Conservation (phyloP, 257 asterid genomes). For the Penstemon davidsonii region DNA sequence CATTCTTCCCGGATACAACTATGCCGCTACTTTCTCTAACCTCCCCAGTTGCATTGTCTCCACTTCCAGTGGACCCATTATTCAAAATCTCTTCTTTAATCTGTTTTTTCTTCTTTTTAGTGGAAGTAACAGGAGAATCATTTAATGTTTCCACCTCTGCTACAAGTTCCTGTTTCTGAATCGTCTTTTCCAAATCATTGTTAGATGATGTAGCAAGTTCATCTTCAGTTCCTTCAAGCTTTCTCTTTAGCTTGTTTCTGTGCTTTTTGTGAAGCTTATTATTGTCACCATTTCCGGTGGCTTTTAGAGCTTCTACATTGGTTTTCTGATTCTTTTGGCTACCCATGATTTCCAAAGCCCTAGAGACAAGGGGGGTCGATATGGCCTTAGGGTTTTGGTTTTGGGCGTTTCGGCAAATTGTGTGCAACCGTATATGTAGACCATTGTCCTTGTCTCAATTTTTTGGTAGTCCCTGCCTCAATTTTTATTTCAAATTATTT, state of each 20-base stretch:
- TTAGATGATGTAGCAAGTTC: constrained; percentile 37
- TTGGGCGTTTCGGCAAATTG: too few relatives aligned
- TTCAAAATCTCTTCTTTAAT: constrained; percentile 24
- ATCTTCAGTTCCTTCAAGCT: constrained; percentile 50
- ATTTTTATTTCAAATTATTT: too few relatives aligned
- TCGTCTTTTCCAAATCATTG: constrained; percentile 39
- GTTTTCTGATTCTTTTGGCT: constrained; percentile 35
- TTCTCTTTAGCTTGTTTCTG: constrained; percentile 65
- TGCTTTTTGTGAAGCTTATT: constrained; percentile 53
- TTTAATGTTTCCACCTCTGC: constrained; percentile 24
- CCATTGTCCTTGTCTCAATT: too few relatives aligned
- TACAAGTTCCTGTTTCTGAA: constrained; percentile 28
- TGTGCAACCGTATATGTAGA: too few relatives aligned
- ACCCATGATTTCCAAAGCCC: constrained; percentile 28
- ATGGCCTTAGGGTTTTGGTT: too few relatives aligned
- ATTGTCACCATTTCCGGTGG: constrained; percentile 37
- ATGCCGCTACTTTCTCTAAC: constrained; percentile 58
- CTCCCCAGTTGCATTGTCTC: constrained; percentile 34
- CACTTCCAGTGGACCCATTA: constrained; percentile 18
- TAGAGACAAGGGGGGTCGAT: too few relatives aligned
- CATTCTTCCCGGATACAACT: constrained; percentile 72
- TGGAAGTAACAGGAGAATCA: constrained; percentile 26
- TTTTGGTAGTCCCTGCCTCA: too few relatives aligned
- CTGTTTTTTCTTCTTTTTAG: constrained; percentile 37
- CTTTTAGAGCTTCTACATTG: constrained; percentile 32